phyloP scores from a whole-genome alignment of 345 rosid genomes.

The sweet orange (Citrus sinensis) region DNA sequence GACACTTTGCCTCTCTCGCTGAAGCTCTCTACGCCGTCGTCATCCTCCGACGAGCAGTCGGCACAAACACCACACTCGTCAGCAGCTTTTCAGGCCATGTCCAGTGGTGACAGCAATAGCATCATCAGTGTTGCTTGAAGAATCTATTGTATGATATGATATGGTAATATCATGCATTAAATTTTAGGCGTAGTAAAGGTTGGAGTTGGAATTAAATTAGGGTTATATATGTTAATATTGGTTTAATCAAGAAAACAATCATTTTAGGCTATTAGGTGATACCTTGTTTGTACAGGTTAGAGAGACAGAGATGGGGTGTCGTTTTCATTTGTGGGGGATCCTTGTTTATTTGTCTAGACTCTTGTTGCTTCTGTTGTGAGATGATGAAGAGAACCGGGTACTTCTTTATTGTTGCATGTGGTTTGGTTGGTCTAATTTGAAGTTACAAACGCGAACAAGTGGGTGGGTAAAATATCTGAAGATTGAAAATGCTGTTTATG shows the following conservation, averaged over 20 bases:
- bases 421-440: slow-evolving; percentile 5
- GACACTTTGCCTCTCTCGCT: slow-evolving; percentile 48
- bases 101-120: slow-evolving; percentile 65
- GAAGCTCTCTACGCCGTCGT: slow-evolving; percentile 42
- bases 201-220: not conserved
- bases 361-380: slow-evolving; percentile 13
- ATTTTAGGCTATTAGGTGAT: slow-evolving; percentile 24
- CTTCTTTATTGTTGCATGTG: slow-evolving; percentile 9
- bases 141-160: not conserved
- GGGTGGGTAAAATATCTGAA: slow-evolving; percentile 2
- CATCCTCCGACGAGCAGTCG: slow-evolving; percentile 44
- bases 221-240: not conserved
- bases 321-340: slow-evolving; percentile 29
- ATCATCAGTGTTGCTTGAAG: slow-evolving; percentile 68
- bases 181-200: slow-evolving; percentile 5
- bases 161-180: not conserved
- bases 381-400: slow-evolving; percentile 22
- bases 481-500: slow-evolving; percentile 2
- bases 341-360: slow-evolving; percentile 19
- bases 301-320: slow-evolving; percentile 23
- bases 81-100: slow-evolving; percentile 44
- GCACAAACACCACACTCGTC: slow-evolving; percentile 33
- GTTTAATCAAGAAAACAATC: not conserved
- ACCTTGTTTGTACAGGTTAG: slow-evolving; percentile 33
- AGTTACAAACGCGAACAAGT: slow-evolving; percentile 2